Percentiles rank a stretch among this genome's conserved stretches.
Evolutionary conservation across 148 eudicot species (phyloP).

Genomic region (Tetragonia tetragonoides): DNA sequence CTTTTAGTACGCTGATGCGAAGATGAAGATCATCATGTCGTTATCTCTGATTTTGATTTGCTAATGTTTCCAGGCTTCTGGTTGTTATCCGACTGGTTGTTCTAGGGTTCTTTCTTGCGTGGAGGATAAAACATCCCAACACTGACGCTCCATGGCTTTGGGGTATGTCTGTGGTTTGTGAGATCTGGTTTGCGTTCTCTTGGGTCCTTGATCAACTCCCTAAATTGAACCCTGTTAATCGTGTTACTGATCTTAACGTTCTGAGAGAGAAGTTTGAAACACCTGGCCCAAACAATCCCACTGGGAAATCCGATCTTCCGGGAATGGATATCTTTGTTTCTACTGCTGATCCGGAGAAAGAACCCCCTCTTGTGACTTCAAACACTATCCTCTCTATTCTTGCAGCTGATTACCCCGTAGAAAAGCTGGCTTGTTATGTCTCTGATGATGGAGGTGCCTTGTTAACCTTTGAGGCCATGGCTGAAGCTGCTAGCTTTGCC

Average conservation of each 20-base stretch:
- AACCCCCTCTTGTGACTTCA: slow-evolving; percentile 88
- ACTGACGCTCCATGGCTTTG: slow-evolving; percentile 83
- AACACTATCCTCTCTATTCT: slow-evolving; percentile 87
- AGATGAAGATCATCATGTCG: background rate
- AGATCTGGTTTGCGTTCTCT: slow-evolving; percentile 91
- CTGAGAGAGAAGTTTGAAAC: slow-evolving; percentile 80
- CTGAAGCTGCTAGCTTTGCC: slow-evolving; percentile 95
- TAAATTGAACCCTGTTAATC: slow-evolving; percentile 78
- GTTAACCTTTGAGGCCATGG: slow-evolving; percentile 90
- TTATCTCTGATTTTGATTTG: background rate
- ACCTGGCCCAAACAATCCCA: slow-evolving; percentile 58
- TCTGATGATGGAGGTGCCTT: slow-evolving; percentile 96
- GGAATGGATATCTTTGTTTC: slow-evolving; percentile 86
- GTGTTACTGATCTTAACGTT: slow-evolving; percentile 69
- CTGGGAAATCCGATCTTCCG: slow-evolving; percentile 90
- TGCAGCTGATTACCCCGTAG: slow-evolving; percentile 84
- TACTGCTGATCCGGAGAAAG: slow-evolving; percentile 94
- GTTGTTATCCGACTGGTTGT: slow-evolving; percentile 63
- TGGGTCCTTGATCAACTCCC: slow-evolving; percentile 98
- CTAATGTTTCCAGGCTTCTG: slow-evolving; percentile 61
- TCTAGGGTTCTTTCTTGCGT: slow-evolving; percentile 67
- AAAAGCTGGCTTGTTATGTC: slow-evolving; percentile 89
- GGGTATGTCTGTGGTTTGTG: slow-evolving; percentile 85
- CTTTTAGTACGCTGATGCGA: background rate
- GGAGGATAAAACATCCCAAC: slow-evolving; percentile 70